Evolutionary conservation across 139 green algal species (phyloP).

Genomic region (Chlamydomonas applanata): DNA sequence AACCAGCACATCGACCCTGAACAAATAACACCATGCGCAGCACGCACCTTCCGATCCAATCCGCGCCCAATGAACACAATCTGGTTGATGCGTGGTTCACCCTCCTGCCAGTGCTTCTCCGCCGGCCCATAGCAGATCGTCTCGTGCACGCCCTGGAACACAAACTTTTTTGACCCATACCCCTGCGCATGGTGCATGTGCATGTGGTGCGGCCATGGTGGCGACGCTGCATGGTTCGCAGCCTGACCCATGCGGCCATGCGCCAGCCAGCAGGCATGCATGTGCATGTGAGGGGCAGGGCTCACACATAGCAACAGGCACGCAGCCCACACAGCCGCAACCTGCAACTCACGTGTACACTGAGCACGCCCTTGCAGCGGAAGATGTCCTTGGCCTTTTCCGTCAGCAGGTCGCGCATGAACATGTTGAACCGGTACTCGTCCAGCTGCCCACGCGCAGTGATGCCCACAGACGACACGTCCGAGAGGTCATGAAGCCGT

Average conservation of each 20-base stretch:
- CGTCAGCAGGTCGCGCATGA: slow-evolving; percentile 76
- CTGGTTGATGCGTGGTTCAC: slow-evolving; percentile 67
- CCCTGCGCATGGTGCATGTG: slow-evolving; percentile 10
- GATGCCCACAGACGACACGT: slow-evolving; percentile 73
- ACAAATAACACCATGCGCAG: too few species aligned
- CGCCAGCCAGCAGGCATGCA: too few species aligned
- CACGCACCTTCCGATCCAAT: slow-evolving; percentile 53
- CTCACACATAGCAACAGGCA: too few species aligned
- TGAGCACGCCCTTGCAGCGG: slow-evolving; percentile 80
- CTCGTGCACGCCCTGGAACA: slow-evolving; percentile 88
- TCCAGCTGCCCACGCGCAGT: slow-evolving; percentile 65
- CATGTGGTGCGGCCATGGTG: too few species aligned
- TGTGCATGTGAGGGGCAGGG: too few species aligned
- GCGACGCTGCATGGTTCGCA: too few species aligned
- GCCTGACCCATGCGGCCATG: too few species aligned
- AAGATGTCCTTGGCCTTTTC: slow-evolving; percentile 86
- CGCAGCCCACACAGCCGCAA: too few species aligned
- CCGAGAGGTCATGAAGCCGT: slow-evolving; percentile 69
- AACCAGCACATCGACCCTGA: too few species aligned
- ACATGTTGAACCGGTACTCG: slow-evolving; percentile 85
- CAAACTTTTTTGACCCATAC: slow-evolving; percentile 64
- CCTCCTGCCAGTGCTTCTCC: slow-evolving; percentile 56
- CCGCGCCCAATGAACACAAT: slow-evolving; percentile 84
- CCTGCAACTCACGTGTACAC: slow-evolving; percentile 57
- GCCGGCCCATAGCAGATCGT: slow-evolving; percentile 78